Conservation (phyloP, 1,284 basidiomycete species). For the Fistulina hepatica region DNA sequence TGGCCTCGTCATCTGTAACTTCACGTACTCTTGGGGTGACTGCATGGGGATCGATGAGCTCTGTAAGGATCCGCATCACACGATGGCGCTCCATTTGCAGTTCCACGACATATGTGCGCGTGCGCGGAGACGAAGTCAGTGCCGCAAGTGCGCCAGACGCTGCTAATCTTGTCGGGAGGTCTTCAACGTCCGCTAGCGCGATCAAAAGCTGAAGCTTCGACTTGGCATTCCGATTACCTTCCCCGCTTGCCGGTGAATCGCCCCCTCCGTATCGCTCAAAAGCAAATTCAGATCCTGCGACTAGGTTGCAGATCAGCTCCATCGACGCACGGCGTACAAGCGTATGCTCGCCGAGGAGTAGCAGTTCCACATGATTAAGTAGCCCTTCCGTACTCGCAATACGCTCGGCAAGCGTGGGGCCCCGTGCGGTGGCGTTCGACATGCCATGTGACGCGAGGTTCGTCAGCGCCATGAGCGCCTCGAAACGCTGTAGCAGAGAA, state of each 20-base stretch:
- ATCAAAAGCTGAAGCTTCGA: conserved; percentile 75
- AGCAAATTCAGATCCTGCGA: conserved; percentile 63
- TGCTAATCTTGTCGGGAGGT: conserved; percentile 71
- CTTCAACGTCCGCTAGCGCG: conserved; percentile 77
- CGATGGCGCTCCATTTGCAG: conserved; percentile 53
- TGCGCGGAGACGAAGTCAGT: conserved; percentile 52
- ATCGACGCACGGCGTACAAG: conserved; percentile 80
- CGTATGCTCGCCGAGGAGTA: conserved; percentile 75
- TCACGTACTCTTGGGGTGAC: conserved; percentile 17
- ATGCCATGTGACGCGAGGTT: conserved; percentile 91
- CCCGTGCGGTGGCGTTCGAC: conserved; percentile 86
- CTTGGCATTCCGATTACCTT: conserved; percentile 29
- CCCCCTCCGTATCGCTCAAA: conserved; percentile 61
- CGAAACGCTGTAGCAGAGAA: conserved; percentile 77
- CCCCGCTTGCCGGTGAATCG: too few relatives aligned
- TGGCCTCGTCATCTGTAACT: too few relatives aligned
- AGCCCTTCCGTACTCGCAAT: conserved; percentile 55
- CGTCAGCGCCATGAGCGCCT: conserved; percentile 90
- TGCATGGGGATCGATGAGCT: conserved; percentile 49
- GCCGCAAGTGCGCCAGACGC: conserved; percentile 81
- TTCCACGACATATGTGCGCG: conserved; percentile 48
- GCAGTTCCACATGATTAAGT: conserved; percentile 62
- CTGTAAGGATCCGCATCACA: conserved; percentile 49
- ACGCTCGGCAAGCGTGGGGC: conserved; percentile 49
- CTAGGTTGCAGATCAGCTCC: conserved; percentile 91